A percentile compares a stretch with the other conserved stretches of the same genome.
Conservation (phyloP, 768 basidiomycete genomes). For the Gautieria morchelliformis region DNA sequence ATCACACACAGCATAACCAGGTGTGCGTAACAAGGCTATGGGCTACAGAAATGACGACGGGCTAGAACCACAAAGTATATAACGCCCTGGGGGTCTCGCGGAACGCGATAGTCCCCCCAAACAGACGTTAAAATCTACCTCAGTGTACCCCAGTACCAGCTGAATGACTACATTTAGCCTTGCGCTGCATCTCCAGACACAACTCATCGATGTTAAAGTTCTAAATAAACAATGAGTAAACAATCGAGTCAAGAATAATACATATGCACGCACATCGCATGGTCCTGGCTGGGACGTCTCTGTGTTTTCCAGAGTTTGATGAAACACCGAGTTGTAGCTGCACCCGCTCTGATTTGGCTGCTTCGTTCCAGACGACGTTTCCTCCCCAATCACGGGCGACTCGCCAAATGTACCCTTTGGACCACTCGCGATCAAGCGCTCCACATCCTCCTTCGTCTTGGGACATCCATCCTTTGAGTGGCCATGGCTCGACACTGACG, state of each 20-base stretch:
- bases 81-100: too few relatives aligned
- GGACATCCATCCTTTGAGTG: slow-evolving; percentile 40
- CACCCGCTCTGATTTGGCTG: neutral
- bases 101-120: too few relatives aligned
- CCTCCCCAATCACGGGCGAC: slow-evolving; percentile 42
- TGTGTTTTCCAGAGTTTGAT: neutral
- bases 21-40: too few relatives aligned
- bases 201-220: slow-evolving; percentile 5
- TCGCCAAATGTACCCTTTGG: slow-evolving; percentile 31
- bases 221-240: neutral
- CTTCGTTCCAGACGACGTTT: slow-evolving; percentile 9
- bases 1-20: too few relatives aligned
- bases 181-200: slow-evolving; percentile 7
- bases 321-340: neutral
- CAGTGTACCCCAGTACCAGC: too few relatives aligned
- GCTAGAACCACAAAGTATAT: too few relatives aligned
- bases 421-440: slow-evolving; percentile 32
- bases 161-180: neutral
- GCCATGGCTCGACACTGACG: slow-evolving; percentile 14
- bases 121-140: too few relatives aligned
- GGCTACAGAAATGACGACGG: too few relatives aligned
- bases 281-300: too few relatives aligned
- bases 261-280: neutral
- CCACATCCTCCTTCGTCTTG: slow-evolving; percentile 45
- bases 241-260: too few relatives aligned